These are phyloP conservation scores for Globisporangium cystogenes DNA, from an alignment of 352 stramenopile genomes.

Conservation along the genomic window DNA sequence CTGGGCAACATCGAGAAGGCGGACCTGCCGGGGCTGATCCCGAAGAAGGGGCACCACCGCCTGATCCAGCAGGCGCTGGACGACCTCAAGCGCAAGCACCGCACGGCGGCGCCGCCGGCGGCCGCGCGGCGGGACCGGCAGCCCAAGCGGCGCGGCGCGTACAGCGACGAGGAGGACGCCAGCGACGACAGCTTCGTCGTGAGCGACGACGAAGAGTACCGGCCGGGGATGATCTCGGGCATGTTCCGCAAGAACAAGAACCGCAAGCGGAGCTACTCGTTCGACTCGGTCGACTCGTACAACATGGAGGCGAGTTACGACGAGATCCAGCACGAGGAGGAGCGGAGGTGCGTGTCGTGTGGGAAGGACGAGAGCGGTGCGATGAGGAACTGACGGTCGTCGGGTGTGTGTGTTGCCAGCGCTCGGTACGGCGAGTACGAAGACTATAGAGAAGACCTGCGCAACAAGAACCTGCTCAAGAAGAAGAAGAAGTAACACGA, in stretches of 20 bases:
- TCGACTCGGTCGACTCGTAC: slow-evolving; percentile 74
- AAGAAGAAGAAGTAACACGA: slow-evolving; percentile 48
- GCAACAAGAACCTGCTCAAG: slow-evolving; percentile 79
- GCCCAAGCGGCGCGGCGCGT: slow-evolving; percentile 44
- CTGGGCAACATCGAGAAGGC: slow-evolving; percentile 67
- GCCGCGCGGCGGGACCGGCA: slow-evolving; percentile 14
- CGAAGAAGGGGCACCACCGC: slow-evolving; percentile 81
- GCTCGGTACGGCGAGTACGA: slow-evolving; percentile 77
- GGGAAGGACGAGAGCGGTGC: neutral
- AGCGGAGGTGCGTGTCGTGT: slow-evolving; percentile 45
- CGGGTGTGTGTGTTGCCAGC: slow-evolving; percentile 20
- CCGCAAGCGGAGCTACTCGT: slow-evolving; percentile 66
- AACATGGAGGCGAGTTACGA: slow-evolving; percentile 85
- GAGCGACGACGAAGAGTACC: slow-evolving; percentile 72
- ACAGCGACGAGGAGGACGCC: slow-evolving; percentile 81
- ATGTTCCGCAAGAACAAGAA: slow-evolving; percentile 64
- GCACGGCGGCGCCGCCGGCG: slow-evolving; percentile 36
- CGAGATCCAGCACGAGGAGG: slow-evolving; percentile 85
- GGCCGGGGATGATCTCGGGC: slow-evolving; percentile 62
- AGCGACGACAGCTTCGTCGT: slow-evolving; percentile 87
- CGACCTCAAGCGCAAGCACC: slow-evolving; percentile 69
- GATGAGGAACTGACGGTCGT: neutral
- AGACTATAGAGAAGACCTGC: slow-evolving; percentile 76
- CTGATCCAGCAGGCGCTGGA: slow-evolving; percentile 75
- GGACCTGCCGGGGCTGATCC: slow-evolving; percentile 65